Conservation (phyloP, 306 rosid species). For the Medicago ruthenica region DNA sequence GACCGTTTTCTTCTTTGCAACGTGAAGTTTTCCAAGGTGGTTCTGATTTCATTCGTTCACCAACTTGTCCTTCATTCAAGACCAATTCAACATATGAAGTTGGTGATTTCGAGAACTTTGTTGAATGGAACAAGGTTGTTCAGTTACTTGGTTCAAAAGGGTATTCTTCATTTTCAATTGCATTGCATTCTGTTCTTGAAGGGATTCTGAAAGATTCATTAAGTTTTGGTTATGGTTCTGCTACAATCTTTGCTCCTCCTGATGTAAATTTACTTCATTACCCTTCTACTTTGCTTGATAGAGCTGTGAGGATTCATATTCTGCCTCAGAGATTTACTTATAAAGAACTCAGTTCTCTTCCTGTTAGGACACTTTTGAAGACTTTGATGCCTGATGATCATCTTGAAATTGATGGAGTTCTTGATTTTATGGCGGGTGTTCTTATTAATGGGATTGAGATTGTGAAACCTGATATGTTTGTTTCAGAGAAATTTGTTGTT, state of each 20-base stretch:
- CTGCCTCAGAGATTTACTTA: slow-evolving; percentile 62
- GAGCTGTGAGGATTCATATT: slow-evolving; percentile 71
- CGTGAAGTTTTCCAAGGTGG: slow-evolving; percentile 46
- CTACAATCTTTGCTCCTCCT: slow-evolving; percentile 76
- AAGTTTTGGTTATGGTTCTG: slow-evolving; percentile 43
- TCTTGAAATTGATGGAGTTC: slow-evolving; percentile 56
- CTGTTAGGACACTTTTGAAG: slow-evolving; percentile 49
- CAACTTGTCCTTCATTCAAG: slow-evolving; percentile 35
- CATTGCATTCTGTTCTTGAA: slow-evolving; percentile 63
- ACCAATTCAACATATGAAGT: not conserved
- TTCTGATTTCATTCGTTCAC: slow-evolving; percentile 47
- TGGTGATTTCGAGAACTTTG: slow-evolving; percentile 20
- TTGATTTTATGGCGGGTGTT: slow-evolving; percentile 44
- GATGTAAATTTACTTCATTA: slow-evolving; percentile 47
- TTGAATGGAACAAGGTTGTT: slow-evolving; percentile 61
- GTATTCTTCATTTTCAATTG: slow-evolving; percentile 51
- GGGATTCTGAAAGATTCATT: slow-evolving; percentile 52
- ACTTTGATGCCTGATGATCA: slow-evolving; percentile 53
- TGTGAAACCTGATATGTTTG: slow-evolving; percentile 60
- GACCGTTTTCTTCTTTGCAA: slow-evolving; percentile 56
- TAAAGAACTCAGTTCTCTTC: slow-evolving; percentile 52
- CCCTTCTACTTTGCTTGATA: slow-evolving; percentile 52
- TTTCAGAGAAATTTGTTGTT: slow-evolving; percentile 60
- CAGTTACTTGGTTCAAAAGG: slow-evolving; percentile 62
- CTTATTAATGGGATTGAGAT: slow-evolving; percentile 62